phyloP scores from a whole-genome alignment of 306 rosid genomes.

The Mucuna pruriens region DNA sequence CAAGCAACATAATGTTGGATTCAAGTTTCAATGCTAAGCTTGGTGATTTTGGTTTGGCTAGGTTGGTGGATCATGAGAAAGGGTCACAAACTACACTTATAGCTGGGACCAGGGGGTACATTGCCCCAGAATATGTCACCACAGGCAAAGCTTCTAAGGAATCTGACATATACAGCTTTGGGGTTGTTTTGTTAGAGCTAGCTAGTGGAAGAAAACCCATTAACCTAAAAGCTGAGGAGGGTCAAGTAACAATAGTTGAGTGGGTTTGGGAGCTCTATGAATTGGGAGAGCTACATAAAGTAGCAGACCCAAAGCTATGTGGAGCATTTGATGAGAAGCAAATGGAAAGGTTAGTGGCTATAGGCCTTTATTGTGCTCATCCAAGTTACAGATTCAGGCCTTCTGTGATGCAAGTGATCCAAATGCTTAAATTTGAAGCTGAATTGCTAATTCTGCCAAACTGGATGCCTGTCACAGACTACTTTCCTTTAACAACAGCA shows the following conservation, averaged over 20 bases:
- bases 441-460: background rate
- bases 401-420: conserved; percentile 1
- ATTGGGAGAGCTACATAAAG: background rate
- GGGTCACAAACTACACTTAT: background rate
- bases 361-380: conserved; percentile 22
- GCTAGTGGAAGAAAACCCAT: background rate
- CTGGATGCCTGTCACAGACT: background rate
- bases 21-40: background rate
- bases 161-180: background rate
- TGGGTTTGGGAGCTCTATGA: background rate
- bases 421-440: conserved; percentile 32
- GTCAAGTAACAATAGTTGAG: background rate
- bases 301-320: conserved; percentile 1
- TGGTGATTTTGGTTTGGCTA: background rate
- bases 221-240: background rate
- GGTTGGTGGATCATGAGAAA: background rate
- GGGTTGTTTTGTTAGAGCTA: background rate
- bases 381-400: conserved; percentile 29
- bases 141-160: background rate
- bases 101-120: background rate
- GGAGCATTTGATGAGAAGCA: conserved; percentile 30
- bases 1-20: conserved; percentile 5
- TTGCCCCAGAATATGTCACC: background rate
- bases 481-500: background rate
- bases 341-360: background rate